These are phyloP conservation scores for Talaromyces sp. DNA, from an alignment of 2,329 filamentous ascomycete species.

Conservation along the genomic window DNA sequence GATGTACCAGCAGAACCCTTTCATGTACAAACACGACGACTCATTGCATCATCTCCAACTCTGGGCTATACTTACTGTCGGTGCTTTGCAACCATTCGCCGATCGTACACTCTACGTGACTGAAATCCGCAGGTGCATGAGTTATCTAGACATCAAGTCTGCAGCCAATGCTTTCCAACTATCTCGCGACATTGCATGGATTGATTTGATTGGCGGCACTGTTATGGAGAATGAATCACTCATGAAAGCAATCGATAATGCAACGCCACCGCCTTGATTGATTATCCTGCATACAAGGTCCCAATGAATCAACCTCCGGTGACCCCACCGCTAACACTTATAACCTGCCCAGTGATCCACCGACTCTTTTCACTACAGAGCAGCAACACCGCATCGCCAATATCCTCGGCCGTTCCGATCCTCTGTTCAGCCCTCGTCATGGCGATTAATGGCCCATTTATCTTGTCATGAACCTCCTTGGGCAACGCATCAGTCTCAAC, in stretches of 20 bases:
- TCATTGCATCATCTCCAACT: neutral
- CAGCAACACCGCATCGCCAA: slow-evolving; percentile 46
- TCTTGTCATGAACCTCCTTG: slow-evolving; percentile 9
- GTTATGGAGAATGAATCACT: neutral
- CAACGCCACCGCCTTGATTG: neutral
- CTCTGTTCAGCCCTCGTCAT: slow-evolving; percentile 37
- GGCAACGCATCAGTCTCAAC: slow-evolving; percentile 38
- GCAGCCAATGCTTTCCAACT: slow-evolving; percentile 4
- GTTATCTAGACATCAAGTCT: neutral
- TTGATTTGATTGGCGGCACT: slow-evolving; percentile 13
- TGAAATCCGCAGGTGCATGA: slow-evolving; percentile 9
- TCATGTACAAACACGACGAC: neutral
- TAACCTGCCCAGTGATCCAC: slow-evolving; percentile 50
- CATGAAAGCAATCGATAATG: slow-evolving; percentile 6
- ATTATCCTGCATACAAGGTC: neutral
- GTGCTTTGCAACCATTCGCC: slow-evolving; percentile 1
- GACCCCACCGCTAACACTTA: slow-evolving; percentile 41
- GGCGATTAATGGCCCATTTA: slow-evolving; percentile 22
- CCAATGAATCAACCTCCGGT: slow-evolving; percentile 23
- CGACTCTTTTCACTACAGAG: slow-evolving; percentile 42
- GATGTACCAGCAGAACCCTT: neutral
- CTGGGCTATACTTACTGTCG: slow-evolving; percentile 11
- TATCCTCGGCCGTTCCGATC: slow-evolving; percentile 39
- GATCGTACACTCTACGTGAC: neutral
- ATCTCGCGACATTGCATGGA: slow-evolving; percentile 13